Conservation (phyloP, 768 basidiomycete genomes). For the Termitomyces sp. region DNA sequence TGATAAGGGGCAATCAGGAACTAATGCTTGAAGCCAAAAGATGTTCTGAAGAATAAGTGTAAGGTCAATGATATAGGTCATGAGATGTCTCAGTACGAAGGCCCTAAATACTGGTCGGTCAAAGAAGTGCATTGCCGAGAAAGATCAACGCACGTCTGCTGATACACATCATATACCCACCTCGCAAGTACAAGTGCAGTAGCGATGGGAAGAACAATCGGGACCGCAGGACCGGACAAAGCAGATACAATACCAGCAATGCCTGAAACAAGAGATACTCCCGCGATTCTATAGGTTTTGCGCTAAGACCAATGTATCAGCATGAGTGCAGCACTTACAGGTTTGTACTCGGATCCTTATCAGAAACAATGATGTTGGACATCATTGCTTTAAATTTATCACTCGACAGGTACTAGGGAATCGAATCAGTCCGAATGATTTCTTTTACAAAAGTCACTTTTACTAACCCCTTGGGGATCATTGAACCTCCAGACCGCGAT, state of each 20-base stretch:
- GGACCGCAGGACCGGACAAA: conserved; percentile 16
- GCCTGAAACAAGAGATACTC: conserved; percentile 13
- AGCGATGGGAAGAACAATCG: conserved; percentile 21
- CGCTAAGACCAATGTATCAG: background rate
- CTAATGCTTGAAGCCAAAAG: conserved; percentile 17
- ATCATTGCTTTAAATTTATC: conserved; percentile 18
- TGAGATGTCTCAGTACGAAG: conserved; percentile 13
- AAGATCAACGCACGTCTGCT: conserved; percentile 17
- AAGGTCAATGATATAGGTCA: conserved; percentile 21
- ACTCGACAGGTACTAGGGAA: conserved; percentile 15
- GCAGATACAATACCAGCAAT: conserved; percentile 16
- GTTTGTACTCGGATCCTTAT: conserved; percentile 3
- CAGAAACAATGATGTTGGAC: conserved; percentile 12
- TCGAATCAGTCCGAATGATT: background rate
- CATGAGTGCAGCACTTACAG: background rate
- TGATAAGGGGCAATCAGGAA: conserved; percentile 6
- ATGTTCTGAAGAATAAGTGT: conserved; percentile 19
- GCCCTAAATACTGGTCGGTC: conserved; percentile 5
- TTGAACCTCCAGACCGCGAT: conserved; percentile 22
- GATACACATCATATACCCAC: conserved; percentile 21
- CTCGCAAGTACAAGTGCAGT: conserved; percentile 16
- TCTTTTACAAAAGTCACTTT: background rate
- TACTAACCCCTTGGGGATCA: conserved; percentile 20
- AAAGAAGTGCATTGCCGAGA: background rate
- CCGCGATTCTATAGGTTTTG: conserved; percentile 1